These are phyloP conservation scores for Cercospora nicotianae DNA, from an alignment of 2,329 filamentous ascomycete species.

Conservation along the genomic window DNA sequence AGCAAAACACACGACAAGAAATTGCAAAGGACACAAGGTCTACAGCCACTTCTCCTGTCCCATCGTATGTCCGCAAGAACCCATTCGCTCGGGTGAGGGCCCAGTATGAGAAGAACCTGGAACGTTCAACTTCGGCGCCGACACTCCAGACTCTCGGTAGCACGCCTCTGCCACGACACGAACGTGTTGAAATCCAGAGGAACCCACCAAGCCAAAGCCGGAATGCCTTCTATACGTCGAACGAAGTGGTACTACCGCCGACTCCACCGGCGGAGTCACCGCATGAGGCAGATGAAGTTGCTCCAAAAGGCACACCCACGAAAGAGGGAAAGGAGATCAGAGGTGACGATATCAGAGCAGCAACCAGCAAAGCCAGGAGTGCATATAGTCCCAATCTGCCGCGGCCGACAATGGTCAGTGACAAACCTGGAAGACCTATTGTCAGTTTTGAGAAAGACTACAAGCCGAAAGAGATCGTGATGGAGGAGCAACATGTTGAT, in stretches of 20 bases:
- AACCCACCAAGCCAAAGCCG: slow-evolving; percentile 82
- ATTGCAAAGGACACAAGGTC: slow-evolving; percentile 12
- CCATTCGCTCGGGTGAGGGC: slow-evolving; percentile 64
- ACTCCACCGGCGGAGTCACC: slow-evolving; percentile 36
- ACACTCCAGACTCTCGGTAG: slow-evolving; percentile 34
- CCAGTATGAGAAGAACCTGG: slow-evolving; percentile 47
- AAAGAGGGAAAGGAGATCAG: slow-evolving; percentile 50
- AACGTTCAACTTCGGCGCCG: slow-evolving; percentile 48
- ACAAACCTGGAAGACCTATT: slow-evolving; percentile 86
- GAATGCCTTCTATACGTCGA: slow-evolving; percentile 76
- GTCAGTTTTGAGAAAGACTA: slow-evolving; percentile 92
- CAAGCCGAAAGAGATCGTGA: slow-evolving; percentile 73
- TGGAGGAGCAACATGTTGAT: slow-evolving; percentile 53
- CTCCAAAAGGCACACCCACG: slow-evolving; percentile 42
- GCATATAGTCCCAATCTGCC: slow-evolving; percentile 86
- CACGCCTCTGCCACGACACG: slow-evolving; percentile 37
- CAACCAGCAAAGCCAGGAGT: slow-evolving; percentile 83
- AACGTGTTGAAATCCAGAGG: slow-evolving; percentile 72
- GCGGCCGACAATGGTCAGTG: slow-evolving; percentile 85
- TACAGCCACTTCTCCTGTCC: slow-evolving; percentile 29
- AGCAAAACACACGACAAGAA: slow-evolving; percentile 15
- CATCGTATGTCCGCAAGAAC: slow-evolving; percentile 60
- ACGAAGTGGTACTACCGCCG: slow-evolving; percentile 49
- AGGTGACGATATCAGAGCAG: slow-evolving; percentile 80
- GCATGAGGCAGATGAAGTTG: slow-evolving; percentile 44